Base-by-base conservation (phyloP, 2,329 filamentous ascomycete genomes). In the Colletotrichum sp. region DNA sequence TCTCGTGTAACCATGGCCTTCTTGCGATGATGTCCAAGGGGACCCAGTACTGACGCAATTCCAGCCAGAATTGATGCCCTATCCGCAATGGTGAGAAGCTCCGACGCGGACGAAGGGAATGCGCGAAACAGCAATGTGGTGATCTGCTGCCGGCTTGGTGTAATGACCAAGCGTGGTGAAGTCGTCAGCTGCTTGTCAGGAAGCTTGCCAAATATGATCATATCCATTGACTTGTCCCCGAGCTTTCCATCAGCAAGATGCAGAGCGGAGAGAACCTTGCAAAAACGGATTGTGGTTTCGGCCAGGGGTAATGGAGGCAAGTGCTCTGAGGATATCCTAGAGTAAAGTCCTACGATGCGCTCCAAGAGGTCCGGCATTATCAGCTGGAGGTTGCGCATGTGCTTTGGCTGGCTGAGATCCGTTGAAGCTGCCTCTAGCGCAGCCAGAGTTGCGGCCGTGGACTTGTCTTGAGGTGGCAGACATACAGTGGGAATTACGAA, bases 1-100 rank as follows among this genome's bases (percentile, higher is more conserved):
- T 98, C 96, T 79, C 95, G 93, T 79, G 98, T 90, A 1, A 98
- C 92, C 85, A 98, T 94, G 6, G 95, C 96, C 84, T 97, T 98
- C 85, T 98, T 98, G 73, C 97, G 91, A 74, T 96, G 92, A 75
- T 96, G 91, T 2, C 95, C 95, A 9, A 99, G 85, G 7, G 91
- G 89, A 1, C 95, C 94, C 12, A 98, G 87, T n/a, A 97, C 92
- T n/a, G 94, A 92, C 9, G 95, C 94, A 78, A 98, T 95, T 14
- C 96, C 96, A 78, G 95, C 93, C 18, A 98, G 87, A 43, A 98
- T 93, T 12, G 94, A 92, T 13, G 95, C 92, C 26, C 94, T 90
- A 83, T 98, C 96, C 12, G 92, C 92, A 5, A 94, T 91, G 4
- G 93, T 94, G 68, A 98, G 86, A 32, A 91, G 82, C 77, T 94